Conservation (phyloP, 306 rosid species). For the Trifolium subterraneum region DNA sequence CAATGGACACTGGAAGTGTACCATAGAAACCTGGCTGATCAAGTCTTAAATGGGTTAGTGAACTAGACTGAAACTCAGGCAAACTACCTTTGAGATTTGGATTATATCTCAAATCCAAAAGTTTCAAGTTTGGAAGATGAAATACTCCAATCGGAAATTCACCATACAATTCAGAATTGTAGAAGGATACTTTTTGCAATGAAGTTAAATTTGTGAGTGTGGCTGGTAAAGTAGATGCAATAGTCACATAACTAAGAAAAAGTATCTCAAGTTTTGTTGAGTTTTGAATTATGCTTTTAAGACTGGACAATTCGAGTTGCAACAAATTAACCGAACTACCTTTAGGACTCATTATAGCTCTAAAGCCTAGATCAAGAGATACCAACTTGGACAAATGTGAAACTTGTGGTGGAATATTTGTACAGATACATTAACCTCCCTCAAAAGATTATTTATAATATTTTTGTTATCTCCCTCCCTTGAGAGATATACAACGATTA, state of each 20-base stretch:
- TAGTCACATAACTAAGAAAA: too few relatives aligned
- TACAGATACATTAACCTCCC: too few relatives aligned
- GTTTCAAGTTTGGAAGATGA: conserved; percentile 34
- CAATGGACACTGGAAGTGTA: conserved; percentile 38
- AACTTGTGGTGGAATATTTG: conserved; percentile 32
- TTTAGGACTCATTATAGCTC: neutral
- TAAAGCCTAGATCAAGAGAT: conserved; percentile 12
- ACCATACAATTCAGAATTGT: too few relatives aligned
- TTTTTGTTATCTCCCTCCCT: too few relatives aligned
- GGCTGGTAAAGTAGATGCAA: too few relatives aligned
- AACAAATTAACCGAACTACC: neutral
- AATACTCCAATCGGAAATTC: conserved; percentile 40
- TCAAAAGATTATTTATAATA: too few relatives aligned
- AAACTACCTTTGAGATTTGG: conserved; percentile 32
- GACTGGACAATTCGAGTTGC: conserved; percentile 5
- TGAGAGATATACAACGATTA: too few relatives aligned
- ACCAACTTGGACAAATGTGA: conserved; percentile 33
- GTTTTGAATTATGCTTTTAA: conserved; percentile 36
- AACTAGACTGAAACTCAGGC: conserved; percentile 40
- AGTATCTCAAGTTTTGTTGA: too few relatives aligned
- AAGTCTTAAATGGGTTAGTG: neutral
- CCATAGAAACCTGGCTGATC: conserved; percentile 29
- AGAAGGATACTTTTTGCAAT: too few relatives aligned
- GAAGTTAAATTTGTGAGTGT: conserved; percentile 42
- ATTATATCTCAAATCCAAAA: neutral